A percentile compares a stretch with the other conserved stretches of the same genome.
Conservation (phyloP, 768 basidiomycete species). For the Auricularia sp. region DNA sequence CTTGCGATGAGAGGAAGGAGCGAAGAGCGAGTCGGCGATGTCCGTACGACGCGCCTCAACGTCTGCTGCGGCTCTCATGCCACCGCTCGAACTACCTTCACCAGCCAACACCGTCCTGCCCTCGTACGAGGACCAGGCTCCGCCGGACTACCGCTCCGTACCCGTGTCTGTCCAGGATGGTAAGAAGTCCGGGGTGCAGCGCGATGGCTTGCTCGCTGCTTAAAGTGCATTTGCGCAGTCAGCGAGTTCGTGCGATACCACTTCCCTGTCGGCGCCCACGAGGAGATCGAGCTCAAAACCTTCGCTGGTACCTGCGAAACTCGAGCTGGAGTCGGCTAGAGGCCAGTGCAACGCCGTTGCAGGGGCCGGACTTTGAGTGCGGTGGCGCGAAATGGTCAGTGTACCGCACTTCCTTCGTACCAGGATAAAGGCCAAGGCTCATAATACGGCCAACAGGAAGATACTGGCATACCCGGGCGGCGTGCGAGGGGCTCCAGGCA, state of each 20-base stretch:
- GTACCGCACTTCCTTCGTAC: background rate
- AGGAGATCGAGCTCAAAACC: background rate
- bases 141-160: background rate
- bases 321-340: background rate
- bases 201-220: background rate
- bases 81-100: background rate
- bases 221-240: background rate
- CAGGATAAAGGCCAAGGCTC: background rate
- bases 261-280: background rate
- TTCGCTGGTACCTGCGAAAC: constrained; percentile 1
- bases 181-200: background rate
- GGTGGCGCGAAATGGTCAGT: background rate
- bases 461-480: constrained; percentile 1
- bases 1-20: too few species aligned
- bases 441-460: background rate
- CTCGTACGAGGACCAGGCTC: background rate
- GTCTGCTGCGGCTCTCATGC: background rate
- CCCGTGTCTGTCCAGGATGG: background rate
- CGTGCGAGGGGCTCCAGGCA: background rate
- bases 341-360: background rate
- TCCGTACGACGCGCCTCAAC: too few species aligned
- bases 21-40: too few species aligned
- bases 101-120: background rate
- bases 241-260: constrained; percentile 1
- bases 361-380: constrained; percentile 1